Conservation (phyloP, 805 yeast genomes). For the Yarrowia sp. region DNA sequence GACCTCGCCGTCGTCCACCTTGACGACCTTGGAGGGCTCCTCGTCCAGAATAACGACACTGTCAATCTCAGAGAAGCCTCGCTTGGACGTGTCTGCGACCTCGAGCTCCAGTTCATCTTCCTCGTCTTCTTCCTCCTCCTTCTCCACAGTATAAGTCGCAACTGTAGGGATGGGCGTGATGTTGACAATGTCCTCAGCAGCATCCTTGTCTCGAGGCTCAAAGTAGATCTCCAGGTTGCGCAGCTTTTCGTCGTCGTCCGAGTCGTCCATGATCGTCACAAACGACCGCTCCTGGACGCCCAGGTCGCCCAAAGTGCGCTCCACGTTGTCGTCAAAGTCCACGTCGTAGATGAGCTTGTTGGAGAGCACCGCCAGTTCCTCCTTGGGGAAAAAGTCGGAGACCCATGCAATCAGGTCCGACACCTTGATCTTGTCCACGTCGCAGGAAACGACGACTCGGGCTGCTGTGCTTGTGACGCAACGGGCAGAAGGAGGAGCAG, state of each 20-base stretch:
- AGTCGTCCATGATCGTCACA: constrained; percentile 75
- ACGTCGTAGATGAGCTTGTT: constrained; percentile 67
- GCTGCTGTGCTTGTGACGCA: constrained; percentile 60
- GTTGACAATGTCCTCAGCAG: background rate
- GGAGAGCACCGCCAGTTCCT: constrained; percentile 54
- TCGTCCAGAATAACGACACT: constrained; percentile 5
- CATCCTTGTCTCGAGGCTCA: constrained; percentile 15
- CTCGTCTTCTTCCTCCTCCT: background rate
- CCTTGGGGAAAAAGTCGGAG: constrained; percentile 29
- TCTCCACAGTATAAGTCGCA: background rate
- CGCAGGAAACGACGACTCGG: constrained; percentile 36
- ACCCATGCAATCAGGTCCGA: constrained; percentile 41
- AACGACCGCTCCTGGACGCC: constrained; percentile 62
- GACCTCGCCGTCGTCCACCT: background rate
- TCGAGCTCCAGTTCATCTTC: background rate
- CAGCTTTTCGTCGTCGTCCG: constrained; percentile 54
- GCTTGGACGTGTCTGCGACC: background rate
- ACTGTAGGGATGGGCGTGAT: constrained; percentile 1
- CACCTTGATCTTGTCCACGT: constrained; percentile 42
- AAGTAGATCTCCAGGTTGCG: constrained; percentile 45
- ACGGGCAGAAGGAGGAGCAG: constrained; percentile 54
- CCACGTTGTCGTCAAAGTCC: constrained; percentile 76
- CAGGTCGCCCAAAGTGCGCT: constrained; percentile 48
- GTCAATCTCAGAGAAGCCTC: constrained; percentile 6
- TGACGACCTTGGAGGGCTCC: background rate